Evolutionary conservation across 2,329 filamentous ascomycete species (phyloP), one percentile per base, ranked within the genome.

Genomic region (Alternaria brassicae): DNA sequence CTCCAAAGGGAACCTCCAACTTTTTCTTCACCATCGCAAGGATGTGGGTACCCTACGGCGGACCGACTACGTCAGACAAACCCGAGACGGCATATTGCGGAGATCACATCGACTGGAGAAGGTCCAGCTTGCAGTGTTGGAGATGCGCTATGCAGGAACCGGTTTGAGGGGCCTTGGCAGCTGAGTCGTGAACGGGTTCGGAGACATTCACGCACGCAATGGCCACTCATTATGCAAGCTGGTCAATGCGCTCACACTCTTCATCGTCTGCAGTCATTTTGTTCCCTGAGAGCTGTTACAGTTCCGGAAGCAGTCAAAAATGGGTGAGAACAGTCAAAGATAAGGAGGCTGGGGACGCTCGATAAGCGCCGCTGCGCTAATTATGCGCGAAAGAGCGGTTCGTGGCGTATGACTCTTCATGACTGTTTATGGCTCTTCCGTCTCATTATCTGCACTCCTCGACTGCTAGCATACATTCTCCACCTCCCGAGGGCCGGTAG

Each of bases 71-170:
- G 51, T 21, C 25, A 52, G 52, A 28, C 30, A 30, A 30, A 23
- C 39, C 47, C 10, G 34, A 50, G 10, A 37, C 32, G 40, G 47
- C 27, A 19, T 44, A 39, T 23, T 32, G 41, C 34, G 53, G 57
- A 32, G 27, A 36, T 57, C 21, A 48, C 12, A 19, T 42, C 17
- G 25, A 30, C 21, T 57, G 15, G 19, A 30, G 23, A 53, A 19
- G 34, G 36, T 19, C 45, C 36, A 60, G 48, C 41, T 48, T 32
- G 40, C 32, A 23, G 36, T 42, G 41, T 49, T 42, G 30, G 10
- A 49, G 44, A 34, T 47, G 41, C 36, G 53, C 58, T 53, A 49
- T 48, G 48, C 41, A 32, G 44, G 47, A 58, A 58, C 36, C 17
- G 44, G 56, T 44, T 42, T 47, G 41, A 48, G 30, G 40, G 21